These are phyloP conservation scores for Simmondsia chinensis DNA, from an alignment of 148 eudicot genomes.

Conservation along the genomic window DNA sequence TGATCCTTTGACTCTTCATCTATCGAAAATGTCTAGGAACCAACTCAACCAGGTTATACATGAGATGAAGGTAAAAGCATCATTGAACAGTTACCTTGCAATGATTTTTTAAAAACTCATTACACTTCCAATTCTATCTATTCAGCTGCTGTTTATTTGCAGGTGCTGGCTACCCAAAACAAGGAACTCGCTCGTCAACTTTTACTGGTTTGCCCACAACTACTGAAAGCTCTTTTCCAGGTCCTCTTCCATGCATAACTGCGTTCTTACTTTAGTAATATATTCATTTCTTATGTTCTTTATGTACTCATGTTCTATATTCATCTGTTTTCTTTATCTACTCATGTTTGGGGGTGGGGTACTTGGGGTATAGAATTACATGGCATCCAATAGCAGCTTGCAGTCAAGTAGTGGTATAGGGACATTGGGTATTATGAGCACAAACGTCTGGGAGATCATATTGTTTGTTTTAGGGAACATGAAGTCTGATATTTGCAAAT, in stretches of 20 bases:
- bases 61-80: slow-evolving; percentile 71
- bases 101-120: neutral
- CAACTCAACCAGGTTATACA: slow-evolving; percentile 70
- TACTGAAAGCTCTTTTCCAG: slow-evolving; percentile 85
- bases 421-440: too few relatives aligned
- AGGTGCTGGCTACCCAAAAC: slow-evolving; percentile 73
- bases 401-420: too few relatives aligned
- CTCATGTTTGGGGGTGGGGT: too few relatives aligned
- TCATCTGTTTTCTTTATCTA: too few relatives aligned
- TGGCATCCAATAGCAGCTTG: too few relatives aligned
- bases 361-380: too few relatives aligned
- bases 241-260: slow-evolving; percentile 25
- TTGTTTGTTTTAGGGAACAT: too few relatives aligned
- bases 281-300: too few relatives aligned
- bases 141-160: slow-evolving; percentile 19
- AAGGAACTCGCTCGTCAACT: slow-evolving; percentile 77
- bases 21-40: slow-evolving; percentile 80
- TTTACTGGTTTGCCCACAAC: slow-evolving; percentile 55
- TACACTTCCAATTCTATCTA: slow-evolving; percentile 8
- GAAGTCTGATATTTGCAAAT: too few relatives aligned
- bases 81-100: neutral
- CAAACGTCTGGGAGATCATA: too few relatives aligned
- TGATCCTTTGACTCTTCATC: slow-evolving; percentile 81
- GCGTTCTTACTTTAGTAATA: neutral
- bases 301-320: too few relatives aligned